These are phyloP conservation scores for Talaromyces liani DNA, from an alignment of 495 filamentous ascomycete genomes.

Conservation along the genomic window DNA sequence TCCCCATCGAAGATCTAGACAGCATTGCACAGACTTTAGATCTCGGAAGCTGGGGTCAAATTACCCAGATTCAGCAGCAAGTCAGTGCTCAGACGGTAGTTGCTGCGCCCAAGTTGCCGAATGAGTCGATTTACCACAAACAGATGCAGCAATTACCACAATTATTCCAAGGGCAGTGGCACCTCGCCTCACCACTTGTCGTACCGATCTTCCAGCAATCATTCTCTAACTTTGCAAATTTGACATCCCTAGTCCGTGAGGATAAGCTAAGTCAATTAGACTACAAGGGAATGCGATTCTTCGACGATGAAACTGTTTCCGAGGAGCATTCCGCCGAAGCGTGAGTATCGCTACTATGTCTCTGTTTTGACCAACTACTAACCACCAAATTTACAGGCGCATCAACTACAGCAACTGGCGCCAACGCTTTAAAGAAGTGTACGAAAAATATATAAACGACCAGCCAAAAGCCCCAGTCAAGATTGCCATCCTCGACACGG, in stretches of 20 bases:
- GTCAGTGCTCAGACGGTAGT: neutral
- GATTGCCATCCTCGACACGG: conserved; percentile 8
- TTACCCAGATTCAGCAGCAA: neutral
- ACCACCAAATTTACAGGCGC: neutral
- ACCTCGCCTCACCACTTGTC: neutral
- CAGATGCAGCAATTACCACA: neutral
- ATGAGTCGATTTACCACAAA: neutral
- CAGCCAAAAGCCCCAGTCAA: neutral
- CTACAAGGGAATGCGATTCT: neutral
- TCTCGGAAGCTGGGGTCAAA: neutral
- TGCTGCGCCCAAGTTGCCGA: neutral
- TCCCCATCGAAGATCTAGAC: neutral
- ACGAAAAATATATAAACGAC: neutral
- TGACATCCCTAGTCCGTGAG: neutral
- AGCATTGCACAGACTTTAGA: neutral
- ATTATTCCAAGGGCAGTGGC: neutral
- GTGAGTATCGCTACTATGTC: neutral
- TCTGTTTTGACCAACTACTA: neutral
- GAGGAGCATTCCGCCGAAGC: neutral
- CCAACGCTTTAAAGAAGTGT: neutral
- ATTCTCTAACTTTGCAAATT: neutral
- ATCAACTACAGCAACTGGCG: neutral
- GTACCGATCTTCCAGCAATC: neutral
- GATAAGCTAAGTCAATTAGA: neutral
- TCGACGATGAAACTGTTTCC: neutral